phyloP scores from a whole-genome alignment of 257 asterid genomes.

The Nemophila menziesii region DNA sequence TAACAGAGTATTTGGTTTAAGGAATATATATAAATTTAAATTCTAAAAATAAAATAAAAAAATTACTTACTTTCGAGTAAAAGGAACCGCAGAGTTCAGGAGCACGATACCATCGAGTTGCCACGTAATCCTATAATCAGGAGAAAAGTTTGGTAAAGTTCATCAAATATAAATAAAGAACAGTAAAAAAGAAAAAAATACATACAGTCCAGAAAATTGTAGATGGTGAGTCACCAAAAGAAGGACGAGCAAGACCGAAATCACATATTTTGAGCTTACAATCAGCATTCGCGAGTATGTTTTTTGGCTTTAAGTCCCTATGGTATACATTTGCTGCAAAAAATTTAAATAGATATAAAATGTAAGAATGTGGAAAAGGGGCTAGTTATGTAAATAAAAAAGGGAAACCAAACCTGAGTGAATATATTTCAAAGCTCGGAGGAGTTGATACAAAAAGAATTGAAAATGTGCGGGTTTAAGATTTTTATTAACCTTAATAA shows the following conservation, averaged over 20 bases:
- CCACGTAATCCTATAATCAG: slow-evolving; percentile 72
- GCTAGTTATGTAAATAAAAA: slow-evolving; percentile 2
- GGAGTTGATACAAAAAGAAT: slow-evolving; percentile 93
- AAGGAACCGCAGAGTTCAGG: slow-evolving; percentile 99
- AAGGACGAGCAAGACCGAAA: slow-evolving; percentile 96
- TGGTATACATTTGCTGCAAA: slow-evolving; percentile 87
- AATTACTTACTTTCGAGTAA: slow-evolving; percentile 72
- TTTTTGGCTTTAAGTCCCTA: slow-evolving; percentile 88
- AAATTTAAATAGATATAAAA: slow-evolving; percentile 9
- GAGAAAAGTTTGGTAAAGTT: not conserved
- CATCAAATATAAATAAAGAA: not conserved
- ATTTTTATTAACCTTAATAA: slow-evolving; percentile 78
- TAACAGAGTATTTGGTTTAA: no score
- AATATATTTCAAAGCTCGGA: slow-evolving; percentile 82
- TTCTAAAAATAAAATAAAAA: not conserved
- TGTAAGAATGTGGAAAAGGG: not conserved
- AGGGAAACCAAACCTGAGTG: slow-evolving; percentile 52
- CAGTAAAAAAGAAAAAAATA: slow-evolving; percentile 4
- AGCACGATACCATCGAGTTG: slow-evolving; percentile 99
- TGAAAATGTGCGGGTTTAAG: slow-evolving; percentile 95
- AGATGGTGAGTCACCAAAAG: slow-evolving; percentile 87
- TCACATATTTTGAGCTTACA: slow-evolving; percentile 97
- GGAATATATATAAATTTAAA: no score
- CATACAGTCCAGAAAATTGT: slow-evolving; percentile 99
- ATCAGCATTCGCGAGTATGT: slow-evolving; percentile 96